Evolutionary conservation across 2,329 filamentous ascomycete species (phyloP).

Genomic region (Thermomyces lanuginosus): DNA sequence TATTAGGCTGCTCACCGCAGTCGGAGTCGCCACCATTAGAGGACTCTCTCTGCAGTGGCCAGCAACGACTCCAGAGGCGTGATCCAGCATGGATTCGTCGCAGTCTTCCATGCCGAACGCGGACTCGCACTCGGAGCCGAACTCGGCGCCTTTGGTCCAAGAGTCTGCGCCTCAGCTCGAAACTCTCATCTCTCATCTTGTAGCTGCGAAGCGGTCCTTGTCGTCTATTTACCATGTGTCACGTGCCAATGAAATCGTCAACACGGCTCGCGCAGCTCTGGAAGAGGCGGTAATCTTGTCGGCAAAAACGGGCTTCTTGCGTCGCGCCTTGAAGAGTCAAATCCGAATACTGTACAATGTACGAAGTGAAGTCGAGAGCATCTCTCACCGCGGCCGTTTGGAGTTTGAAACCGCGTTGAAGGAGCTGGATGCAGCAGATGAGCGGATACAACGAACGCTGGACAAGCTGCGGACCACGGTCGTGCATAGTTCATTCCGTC

Average conservation of each 20-base stretch:
- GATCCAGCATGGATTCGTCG: slow-evolving; percentile 9
- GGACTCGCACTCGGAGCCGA: too few relatives aligned
- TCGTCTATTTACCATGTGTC: slow-evolving; percentile 69
- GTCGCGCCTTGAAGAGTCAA: slow-evolving; percentile 40
- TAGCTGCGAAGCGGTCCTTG: slow-evolving; percentile 74
- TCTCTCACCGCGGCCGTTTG: slow-evolving; percentile 24
- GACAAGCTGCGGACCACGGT: slow-evolving; percentile 39
- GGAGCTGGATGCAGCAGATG: slow-evolving; percentile 43
- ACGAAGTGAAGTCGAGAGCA: slow-evolving; percentile 27
- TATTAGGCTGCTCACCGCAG: too few relatives aligned
- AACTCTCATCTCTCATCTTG: slow-evolving; percentile 64
- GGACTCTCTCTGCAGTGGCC: too few relatives aligned
- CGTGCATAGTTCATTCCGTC: slow-evolving; percentile 41
- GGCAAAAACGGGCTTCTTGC: slow-evolving; percentile 53
- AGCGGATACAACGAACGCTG: slow-evolving; percentile 40
- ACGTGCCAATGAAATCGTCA: slow-evolving; percentile 74
- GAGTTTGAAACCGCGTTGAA: slow-evolving; percentile 35
- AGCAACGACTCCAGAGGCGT: too few relatives aligned
- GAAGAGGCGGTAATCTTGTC: slow-evolving; percentile 63
- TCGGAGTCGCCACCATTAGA: too few relatives aligned
- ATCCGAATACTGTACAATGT: slow-evolving; percentile 29
- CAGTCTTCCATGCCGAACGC: slow-evolving; percentile 6
- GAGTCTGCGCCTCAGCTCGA: slow-evolving; percentile 39
- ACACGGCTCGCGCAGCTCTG: slow-evolving; percentile 54
- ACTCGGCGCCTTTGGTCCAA: too few relatives aligned